Evolutionary conservation across 2,329 filamentous ascomycete species (phyloP).

Genomic region (Phialocephala sp.): DNA sequence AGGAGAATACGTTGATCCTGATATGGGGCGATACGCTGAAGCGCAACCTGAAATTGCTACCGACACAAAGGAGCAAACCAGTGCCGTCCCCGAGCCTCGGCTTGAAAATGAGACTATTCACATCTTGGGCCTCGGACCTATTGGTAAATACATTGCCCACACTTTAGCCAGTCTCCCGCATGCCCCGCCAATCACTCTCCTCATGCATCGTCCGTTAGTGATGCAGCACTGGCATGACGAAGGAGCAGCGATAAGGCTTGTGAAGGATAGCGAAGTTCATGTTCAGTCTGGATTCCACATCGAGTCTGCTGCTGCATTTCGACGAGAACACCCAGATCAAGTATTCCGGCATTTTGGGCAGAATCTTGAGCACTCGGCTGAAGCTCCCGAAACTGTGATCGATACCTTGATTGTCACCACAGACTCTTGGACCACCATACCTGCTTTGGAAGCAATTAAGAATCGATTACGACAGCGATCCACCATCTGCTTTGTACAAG

Average conservation of each 20-base stretch:
- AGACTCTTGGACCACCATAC: constrained; percentile 60
- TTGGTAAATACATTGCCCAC: constrained; percentile 71
- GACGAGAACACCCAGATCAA: constrained; percentile 20
- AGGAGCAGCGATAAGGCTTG: constrained; percentile 51
- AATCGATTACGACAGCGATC: constrained; percentile 71
- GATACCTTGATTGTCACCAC: constrained; percentile 74
- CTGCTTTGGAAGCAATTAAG: constrained; percentile 63
- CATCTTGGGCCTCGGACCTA: constrained; percentile 67
- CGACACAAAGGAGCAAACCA: neutral
- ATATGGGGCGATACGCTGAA: neutral
- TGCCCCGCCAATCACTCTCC: constrained; percentile 67
- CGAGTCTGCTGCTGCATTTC: constrained; percentile 35
- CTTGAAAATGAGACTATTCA: constrained; percentile 53
- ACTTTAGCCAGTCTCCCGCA: constrained; percentile 61
- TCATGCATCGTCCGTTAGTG: constrained; percentile 58
- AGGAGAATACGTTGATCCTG: constrained; percentile 9
- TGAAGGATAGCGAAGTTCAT: constrained; percentile 50
- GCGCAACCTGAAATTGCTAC: neutral
- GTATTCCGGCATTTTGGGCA: constrained; percentile 37
- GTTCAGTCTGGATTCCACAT: constrained; percentile 42
- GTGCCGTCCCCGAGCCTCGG: neutral
- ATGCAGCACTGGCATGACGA: constrained; percentile 54
- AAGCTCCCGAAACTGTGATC: constrained; percentile 53
- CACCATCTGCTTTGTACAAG: constrained; percentile 77
- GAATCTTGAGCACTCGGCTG: constrained; percentile 31